Conservation (phyloP, 768 basidiomycete genomes). For the Lentinula edodes region DNA sequence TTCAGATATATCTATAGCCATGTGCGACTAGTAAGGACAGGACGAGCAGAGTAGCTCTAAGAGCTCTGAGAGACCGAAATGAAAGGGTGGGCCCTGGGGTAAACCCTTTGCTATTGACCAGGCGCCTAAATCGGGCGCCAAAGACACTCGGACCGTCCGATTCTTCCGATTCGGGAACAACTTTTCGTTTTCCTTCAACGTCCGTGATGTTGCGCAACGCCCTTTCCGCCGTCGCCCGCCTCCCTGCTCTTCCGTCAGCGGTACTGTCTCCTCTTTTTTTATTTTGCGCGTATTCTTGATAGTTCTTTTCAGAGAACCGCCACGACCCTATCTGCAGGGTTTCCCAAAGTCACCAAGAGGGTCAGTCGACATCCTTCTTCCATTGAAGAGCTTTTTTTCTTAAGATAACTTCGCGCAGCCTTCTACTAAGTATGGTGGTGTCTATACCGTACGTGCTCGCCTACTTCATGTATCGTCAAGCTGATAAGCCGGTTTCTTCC, state of each 20-base stretch:
- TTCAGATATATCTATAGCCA: constrained; percentile 17
- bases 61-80: not conserved
- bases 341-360: constrained; percentile 67
- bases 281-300: not conserved
- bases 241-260: constrained; percentile 40
- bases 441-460: constrained; percentile 67
- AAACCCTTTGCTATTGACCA: too few species aligned
- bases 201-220: constrained; percentile 64
- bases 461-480: constrained; percentile 2
- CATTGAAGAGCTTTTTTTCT: constrained; percentile 9
- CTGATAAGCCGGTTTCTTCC: constrained; percentile 18
- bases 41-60: constrained; percentile 4
- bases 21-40: constrained; percentile 3
- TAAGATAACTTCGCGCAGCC: constrained; percentile 38
- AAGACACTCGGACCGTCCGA: constrained; percentile 11
- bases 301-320: constrained; percentile 48
- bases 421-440: constrained; percentile 87
- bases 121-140: constrained; percentile 6
- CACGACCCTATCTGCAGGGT: constrained; percentile 74
- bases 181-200: constrained; percentile 15
- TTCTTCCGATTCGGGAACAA: constrained; percentile 18
- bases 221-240: constrained; percentile 47
- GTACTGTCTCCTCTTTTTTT: constrained; percentile 29
- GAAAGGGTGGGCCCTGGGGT: not conserved
- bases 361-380: constrained; percentile 33